Evolutionary conservation across 1,284 basidiomycete genomes (phyloP).

Genomic region (Leccinum fuscescens): DNA sequence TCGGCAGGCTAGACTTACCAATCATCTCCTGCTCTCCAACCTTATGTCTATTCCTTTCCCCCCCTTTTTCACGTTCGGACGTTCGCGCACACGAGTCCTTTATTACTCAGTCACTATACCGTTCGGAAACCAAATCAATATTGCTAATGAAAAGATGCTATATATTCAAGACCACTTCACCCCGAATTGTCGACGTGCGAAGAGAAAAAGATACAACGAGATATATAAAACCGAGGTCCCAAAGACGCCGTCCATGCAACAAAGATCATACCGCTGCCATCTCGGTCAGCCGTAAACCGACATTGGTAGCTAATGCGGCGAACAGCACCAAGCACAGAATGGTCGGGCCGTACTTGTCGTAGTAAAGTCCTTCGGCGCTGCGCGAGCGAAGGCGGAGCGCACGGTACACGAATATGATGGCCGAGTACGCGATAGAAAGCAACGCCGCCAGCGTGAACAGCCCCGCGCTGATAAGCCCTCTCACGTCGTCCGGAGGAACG

Average conservation of each 20-base stretch:
- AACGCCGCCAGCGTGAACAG: conserved; percentile 90
- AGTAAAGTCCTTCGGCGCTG: conserved; percentile 80
- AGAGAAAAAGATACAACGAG: background rate
- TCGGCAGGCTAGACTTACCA: conserved; percentile 16
- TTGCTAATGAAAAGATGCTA: conserved; percentile 27
- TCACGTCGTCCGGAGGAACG: conserved; percentile 68
- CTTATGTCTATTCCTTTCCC: background rate
- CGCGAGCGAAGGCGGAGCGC: conserved; percentile 73
- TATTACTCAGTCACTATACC: conserved; percentile 28
- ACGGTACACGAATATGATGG: conserved; percentile 86
- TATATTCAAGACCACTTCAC: conserved; percentile 6
- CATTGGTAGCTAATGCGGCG: conserved; percentile 72
- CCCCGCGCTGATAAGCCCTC: conserved; percentile 80
- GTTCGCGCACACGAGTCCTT: conserved; percentile 18
- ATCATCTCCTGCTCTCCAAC: conserved; percentile 8
- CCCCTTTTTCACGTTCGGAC: conserved; percentile 19
- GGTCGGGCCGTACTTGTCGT: conserved; percentile 86
- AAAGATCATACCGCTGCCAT: conserved; percentile 29
- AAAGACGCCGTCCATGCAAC: background rate
- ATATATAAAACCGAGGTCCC: background rate
- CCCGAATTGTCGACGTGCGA: background rate
- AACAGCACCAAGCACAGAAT: conserved; percentile 71
- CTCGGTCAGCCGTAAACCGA: conserved; percentile 58
- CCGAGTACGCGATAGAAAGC: conserved; percentile 87
- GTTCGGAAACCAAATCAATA: conserved; percentile 12